Conservation (phyloP, 257 asterid genomes). For the Catharanthus roseus region DNA sequence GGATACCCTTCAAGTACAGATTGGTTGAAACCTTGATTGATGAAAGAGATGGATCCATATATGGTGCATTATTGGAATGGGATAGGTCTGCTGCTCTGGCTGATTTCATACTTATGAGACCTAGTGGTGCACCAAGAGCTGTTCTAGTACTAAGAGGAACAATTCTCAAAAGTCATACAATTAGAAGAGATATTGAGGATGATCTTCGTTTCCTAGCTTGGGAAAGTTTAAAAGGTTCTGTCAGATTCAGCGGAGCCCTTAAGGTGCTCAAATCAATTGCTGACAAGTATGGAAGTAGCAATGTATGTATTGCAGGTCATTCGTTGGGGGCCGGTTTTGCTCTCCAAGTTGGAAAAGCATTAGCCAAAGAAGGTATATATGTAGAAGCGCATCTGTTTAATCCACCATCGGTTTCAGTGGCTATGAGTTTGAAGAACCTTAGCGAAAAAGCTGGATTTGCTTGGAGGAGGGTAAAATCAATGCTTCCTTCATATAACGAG, state of each 20-base stretch:
- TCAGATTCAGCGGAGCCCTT: slow-evolving; percentile 53
- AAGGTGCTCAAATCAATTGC: slow-evolving; percentile 54
- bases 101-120: slow-evolving; percentile 67
- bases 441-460: slow-evolving; percentile 70
- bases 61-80: slow-evolving; percentile 93
- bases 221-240: slow-evolving; percentile 91
- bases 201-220: slow-evolving; percentile 85
- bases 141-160: slow-evolving; percentile 86
- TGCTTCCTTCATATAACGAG: slow-evolving; percentile 49
- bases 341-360: slow-evolving; percentile 84
- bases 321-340: slow-evolving; percentile 97
- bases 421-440: slow-evolving; percentile 59
- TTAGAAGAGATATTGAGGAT: slow-evolving; percentile 88
- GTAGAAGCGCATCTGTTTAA: slow-evolving; percentile 95
- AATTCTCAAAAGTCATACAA: slow-evolving; percentile 65
- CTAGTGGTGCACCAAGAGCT: slow-evolving; percentile 87
- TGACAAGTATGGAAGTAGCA: slow-evolving; percentile 64
- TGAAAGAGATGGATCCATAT: slow-evolving; percentile 89
- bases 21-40: slow-evolving; percentile 63
- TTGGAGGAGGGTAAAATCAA: slow-evolving; percentile 66
- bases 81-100: slow-evolving; percentile 85
- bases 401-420: slow-evolving; percentile 92
- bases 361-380: slow-evolving; percentile 87
- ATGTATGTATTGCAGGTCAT: slow-evolving; percentile 78
- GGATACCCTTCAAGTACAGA: slow-evolving; percentile 92